phyloP scores from a whole-genome alignment of 2,329 filamentous ascomycete genomes.

The Aspergillus piperis region DNA sequence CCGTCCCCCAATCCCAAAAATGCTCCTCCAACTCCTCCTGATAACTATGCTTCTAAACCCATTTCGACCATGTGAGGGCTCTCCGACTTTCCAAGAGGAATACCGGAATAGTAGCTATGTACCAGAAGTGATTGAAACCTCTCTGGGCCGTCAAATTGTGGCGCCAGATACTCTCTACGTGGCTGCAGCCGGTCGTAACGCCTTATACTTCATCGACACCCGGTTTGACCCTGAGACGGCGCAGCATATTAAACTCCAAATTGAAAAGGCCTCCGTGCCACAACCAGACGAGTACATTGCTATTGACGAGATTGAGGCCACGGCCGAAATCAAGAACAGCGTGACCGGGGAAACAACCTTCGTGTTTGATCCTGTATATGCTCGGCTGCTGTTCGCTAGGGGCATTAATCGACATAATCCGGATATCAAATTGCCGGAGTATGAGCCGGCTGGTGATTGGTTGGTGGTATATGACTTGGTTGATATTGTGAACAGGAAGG shows the following conservation, averaged over 20 bases:
- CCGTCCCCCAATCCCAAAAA: not conserved
- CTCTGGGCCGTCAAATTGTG: not conserved
- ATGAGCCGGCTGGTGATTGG: not conserved
- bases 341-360: not conserved
- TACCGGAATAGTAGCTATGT: not conserved
- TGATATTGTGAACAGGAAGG: too few relatives aligned
- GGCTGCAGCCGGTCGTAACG: not conserved
- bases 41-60: not conserved
- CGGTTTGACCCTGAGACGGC: not conserved
- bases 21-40: not conserved
- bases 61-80: not conserved
- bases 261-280: not conserved
- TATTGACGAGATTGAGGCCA: not conserved
- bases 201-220: not conserved
- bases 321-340: not conserved
- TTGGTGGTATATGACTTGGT: not conserved
- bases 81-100: constrained; percentile 1
- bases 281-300: not conserved
- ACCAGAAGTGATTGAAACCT: not conserved
- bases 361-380: not conserved
- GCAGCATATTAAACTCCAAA: not conserved
- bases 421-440: not conserved
- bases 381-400: not conserved
- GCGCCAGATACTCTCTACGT: not conserved
- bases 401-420: not conserved